A percentile compares a stretch with the other conserved stretches of the same genome.
These are phyloP conservation scores for Chionographis japonica DNA, from an alignment of 106 monocot species.

Conservation along the genomic window DNA sequence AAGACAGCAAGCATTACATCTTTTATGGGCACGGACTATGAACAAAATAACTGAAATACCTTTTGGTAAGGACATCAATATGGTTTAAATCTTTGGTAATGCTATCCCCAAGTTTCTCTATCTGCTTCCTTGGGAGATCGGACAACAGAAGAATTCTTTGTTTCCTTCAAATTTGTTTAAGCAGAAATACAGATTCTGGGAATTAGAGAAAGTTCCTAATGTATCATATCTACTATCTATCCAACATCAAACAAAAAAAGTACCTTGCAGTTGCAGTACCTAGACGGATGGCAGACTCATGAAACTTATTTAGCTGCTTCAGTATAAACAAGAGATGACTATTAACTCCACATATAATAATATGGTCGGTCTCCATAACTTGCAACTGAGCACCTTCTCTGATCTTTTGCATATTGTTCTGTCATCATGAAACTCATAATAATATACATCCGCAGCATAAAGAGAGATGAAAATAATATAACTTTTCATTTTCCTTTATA, in stretches of 20 bases:
- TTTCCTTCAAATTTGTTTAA: slow-evolving; percentile 57
- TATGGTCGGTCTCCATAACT: slow-evolving; percentile 89
- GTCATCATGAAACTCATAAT: slow-evolving; percentile 13
- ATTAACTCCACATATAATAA: slow-evolving; percentile 95
- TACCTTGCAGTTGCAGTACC: slow-evolving; percentile 94
- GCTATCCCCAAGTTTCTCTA: slow-evolving; percentile 79
- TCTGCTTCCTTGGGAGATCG: slow-evolving; percentile 90
- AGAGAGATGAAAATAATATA: neutral
- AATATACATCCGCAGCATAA: slow-evolving; percentile 1
- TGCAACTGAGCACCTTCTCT: slow-evolving; percentile 96
- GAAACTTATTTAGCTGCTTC: slow-evolving; percentile 88
- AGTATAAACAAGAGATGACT: slow-evolving; percentile 87
- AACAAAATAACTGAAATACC: slow-evolving; percentile 33
- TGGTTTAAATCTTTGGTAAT: slow-evolving; percentile 88
- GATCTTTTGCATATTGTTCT: slow-evolving; percentile 93
- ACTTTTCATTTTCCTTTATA: neutral
- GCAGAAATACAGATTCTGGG: slow-evolving; percentile 2
- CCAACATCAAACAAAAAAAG: slow-evolving; percentile 1
- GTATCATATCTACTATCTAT: neutral
- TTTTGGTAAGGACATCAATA: slow-evolving; percentile 86
- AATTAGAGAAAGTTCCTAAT: slow-evolving; percentile 3
- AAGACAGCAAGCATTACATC: neutral
- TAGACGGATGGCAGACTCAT: slow-evolving; percentile 81
- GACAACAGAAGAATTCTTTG: slow-evolving; percentile 94
- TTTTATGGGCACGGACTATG: neutral